A percentile compares a stretch with the other conserved stretches of the same genome.
Evolutionary conservation across 192 early-diverging fungal genomes (phyloP).

Genomic region (Physocladia obscura): DNA sequence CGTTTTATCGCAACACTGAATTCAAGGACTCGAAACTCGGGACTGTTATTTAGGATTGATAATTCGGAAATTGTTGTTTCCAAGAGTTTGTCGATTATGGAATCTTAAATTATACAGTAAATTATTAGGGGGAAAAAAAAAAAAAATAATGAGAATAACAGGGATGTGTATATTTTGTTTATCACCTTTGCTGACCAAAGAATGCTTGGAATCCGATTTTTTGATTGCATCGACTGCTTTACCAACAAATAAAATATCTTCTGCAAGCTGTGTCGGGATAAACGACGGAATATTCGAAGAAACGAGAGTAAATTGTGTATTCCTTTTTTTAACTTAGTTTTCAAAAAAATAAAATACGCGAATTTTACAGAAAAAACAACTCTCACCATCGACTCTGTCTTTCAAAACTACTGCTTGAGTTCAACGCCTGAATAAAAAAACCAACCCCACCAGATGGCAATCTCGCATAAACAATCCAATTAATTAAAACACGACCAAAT

Average conservation of each 20-base stretch:
- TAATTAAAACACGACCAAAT: constrained; percentile 58
- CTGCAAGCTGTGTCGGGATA: constrained; percentile 51
- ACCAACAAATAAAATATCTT: constrained; percentile 69
- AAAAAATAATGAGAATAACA: not conserved
- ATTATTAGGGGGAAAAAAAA: not conserved
- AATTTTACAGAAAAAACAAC: too few relatives aligned
- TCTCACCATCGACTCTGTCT: too few relatives aligned
- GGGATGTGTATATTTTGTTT: not conserved
- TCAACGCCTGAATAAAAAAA: too few relatives aligned
- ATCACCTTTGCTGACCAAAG: too few relatives aligned
- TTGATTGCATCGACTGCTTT: constrained; percentile 65
- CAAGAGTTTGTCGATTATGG: constrained; percentile 17
- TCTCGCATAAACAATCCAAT: constrained; percentile 70
- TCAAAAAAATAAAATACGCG: too few relatives aligned
- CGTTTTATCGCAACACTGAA: constrained; percentile 44
- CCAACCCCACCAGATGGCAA: constrained; percentile 50
- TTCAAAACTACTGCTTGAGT: too few relatives aligned
- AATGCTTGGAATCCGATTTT: too few relatives aligned
- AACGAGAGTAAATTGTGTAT: constrained; percentile 50
- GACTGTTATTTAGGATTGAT: constrained; percentile 12
- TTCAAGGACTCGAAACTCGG: constrained; percentile 38
- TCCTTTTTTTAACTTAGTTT: constrained; percentile 42
- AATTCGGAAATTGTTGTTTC: constrained; percentile 23
- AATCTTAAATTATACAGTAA: constrained; percentile 12
- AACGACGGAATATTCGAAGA: constrained; percentile 48